Evolutionary conservation across 768 basidiomycete genomes (phyloP).

Genomic region (Mrakia blollopis): DNA sequence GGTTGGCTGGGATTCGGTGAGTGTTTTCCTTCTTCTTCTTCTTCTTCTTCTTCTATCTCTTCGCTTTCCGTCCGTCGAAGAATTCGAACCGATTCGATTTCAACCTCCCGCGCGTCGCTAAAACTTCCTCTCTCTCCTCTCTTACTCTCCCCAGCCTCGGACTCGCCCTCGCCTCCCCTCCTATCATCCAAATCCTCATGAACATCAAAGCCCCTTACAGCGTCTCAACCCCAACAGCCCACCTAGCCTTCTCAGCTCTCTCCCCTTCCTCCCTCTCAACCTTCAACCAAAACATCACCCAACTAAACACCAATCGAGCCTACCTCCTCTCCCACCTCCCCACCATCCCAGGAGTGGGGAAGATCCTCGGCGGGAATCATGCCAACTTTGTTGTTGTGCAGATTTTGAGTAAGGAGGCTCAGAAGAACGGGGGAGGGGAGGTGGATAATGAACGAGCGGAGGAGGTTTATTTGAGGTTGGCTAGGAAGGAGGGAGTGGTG

Average conservation of each 20-base stretch:
- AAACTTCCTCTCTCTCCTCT: background rate
- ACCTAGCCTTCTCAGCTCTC: conserved; percentile 73
- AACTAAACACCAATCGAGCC: conserved; percentile 57
- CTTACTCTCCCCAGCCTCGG: conserved; percentile 55
- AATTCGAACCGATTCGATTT: no score
- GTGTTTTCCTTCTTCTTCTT: conserved; percentile 36
- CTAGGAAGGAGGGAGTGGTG: conserved; percentile 66
- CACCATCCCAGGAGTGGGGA: conserved; percentile 50
- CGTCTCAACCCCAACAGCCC: conserved; percentile 81
- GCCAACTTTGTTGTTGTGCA: conserved; percentile 89
- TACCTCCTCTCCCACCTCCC: conserved; percentile 54
- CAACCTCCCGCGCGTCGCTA: no score
- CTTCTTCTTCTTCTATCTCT: background rate
- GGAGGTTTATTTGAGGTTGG: conserved; percentile 70
- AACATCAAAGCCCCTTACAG: conserved; percentile 99
- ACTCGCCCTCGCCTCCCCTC: conserved; percentile 80
- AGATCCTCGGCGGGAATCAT: conserved; percentile 69
- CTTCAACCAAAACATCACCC: conserved; percentile 64
- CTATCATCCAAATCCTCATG: conserved; percentile 79
- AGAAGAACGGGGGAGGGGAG: conserved; percentile 40
- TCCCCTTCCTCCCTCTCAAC: conserved; percentile 56
- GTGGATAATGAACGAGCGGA: conserved; percentile 62
- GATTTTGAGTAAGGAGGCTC: conserved; percentile 54
- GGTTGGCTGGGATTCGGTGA: conserved; percentile 88
- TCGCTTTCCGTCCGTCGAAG: no score